Evolutionary conservation across 805 yeast genomes (phyloP), one percentile per base, ranked within the genome.

Genomic region (Maudiozyma saulgeensis): DNA sequence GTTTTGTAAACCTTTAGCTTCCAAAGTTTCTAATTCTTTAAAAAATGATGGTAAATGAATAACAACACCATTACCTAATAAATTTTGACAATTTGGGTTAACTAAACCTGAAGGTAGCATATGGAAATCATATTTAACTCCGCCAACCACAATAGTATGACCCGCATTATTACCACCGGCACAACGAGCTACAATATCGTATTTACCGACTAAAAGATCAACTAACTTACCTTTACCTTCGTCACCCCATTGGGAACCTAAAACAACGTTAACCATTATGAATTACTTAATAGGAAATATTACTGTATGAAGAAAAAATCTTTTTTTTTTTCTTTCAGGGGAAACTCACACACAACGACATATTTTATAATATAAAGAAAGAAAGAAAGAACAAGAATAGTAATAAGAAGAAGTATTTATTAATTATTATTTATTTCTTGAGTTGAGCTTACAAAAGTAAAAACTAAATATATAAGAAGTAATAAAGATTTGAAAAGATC

Each of bases 91-190:
- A 50, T 85, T 84, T 53, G 93, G 89, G 68, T 93, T 93, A 52
- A 93, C 95, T 55, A 93, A 78, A n/a, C 99, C 99, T 9, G 96
- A 87, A 18, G 99, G 99, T 54, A 93, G 79, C 96, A 93, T 91
- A 73, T 93, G 99, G 84, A 93, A 93, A 68, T 93, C 99, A 67
- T 90, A 93, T 70, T 89, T 91, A 62, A 77, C 77, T 43, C 81
- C 84, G 52, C 82, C 81, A 46, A 89, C 99, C 45, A 93, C 97
- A 62, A 93, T 93, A 42, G 99, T 93, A 69, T 93, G 99, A 35
- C 99, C 99, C 28, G 99, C 99, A 67, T 93, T 93, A 76, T 93
- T 93, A 64, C 99, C 99, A 70, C 99, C 99, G 67, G 85, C 90
- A 72, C 98, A 91, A 68, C 99, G 80, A 28, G 98, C 97, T 68